Evolutionary conservation across 2,329 filamentous ascomycete genomes (phyloP).

Genomic region (Arthrocladium fulminans): DNA sequence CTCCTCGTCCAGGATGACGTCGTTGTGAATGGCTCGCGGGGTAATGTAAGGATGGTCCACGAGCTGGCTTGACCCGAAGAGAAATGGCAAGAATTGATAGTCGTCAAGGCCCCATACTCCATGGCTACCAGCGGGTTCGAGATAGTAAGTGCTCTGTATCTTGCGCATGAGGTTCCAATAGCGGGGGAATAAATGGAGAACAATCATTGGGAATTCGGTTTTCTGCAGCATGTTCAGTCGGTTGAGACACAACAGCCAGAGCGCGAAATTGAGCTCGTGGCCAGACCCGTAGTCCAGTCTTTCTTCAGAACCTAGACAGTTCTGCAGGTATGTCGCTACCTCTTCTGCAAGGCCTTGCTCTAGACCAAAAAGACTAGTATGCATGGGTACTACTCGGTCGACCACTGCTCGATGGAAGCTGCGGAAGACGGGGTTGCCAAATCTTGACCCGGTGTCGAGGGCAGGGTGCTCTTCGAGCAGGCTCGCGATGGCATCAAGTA

Average conservation of each 20-base stretch:
- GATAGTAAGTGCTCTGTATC: conserved; percentile 86
- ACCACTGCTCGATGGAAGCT: conserved; percentile 56
- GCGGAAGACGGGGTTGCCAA: conserved; percentile 89
- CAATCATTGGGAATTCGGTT: conserved; percentile 62
- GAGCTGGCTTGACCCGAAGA: conserved; percentile 87
- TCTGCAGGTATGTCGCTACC: conserved; percentile 66
- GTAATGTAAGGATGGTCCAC: conserved; percentile 74
- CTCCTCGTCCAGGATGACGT: conserved; percentile 78
- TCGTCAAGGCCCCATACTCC: conserved; percentile 97
- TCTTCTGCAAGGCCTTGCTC: conserved; percentile 53
- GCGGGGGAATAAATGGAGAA: conserved; percentile 67
- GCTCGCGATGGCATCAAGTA: conserved; percentile 61
- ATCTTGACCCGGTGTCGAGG: conserved; percentile 80
- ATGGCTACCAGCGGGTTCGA: conserved; percentile 92
- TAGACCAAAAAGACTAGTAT: conserved; percentile 32
- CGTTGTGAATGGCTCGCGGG: conserved; percentile 74
- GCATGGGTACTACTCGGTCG: conserved; percentile 33
- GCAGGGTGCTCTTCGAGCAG: conserved; percentile 65
- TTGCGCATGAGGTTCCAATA: conserved; percentile 82
- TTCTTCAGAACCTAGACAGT: conserved; percentile 76
- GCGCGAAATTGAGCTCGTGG: conserved; percentile 92
- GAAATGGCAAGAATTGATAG: conserved; percentile 92
- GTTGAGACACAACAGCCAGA: conserved; percentile 92
- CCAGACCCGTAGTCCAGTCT: conserved; percentile 96
- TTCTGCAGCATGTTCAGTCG: conserved; percentile 58